Conservation (phyloP, 805 yeast species). For the Millerozyma miso region DNA sequence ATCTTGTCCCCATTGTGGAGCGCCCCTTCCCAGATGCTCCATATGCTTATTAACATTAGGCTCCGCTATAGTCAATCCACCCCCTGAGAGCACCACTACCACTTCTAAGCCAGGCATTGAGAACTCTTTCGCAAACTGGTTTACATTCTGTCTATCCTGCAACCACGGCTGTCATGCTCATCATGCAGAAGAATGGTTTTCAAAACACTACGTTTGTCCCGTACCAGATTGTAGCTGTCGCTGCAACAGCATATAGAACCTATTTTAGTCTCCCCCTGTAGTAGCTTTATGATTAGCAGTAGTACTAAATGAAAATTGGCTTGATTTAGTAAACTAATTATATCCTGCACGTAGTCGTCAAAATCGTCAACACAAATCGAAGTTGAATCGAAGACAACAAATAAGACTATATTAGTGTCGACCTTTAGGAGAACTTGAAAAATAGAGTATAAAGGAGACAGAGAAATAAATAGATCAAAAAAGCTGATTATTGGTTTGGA, state of each 20-base stretch:
- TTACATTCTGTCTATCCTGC: conserved; percentile 85
- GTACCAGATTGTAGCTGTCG: conserved; percentile 89
- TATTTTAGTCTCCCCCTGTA: too few relatives aligned
- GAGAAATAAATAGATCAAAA: too few relatives aligned
- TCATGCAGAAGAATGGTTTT: conserved; percentile 96
- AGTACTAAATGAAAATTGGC: neutral
- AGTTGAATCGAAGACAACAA: neutral
- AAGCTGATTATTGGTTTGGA: too few relatives aligned
- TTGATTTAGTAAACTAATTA: neutral
- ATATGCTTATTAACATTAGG: conserved; percentile 83
- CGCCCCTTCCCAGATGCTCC: conserved; percentile 85
- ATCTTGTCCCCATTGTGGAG: conserved; percentile 80
- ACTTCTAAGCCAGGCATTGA: conserved; percentile 23
- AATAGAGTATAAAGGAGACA: neutral
- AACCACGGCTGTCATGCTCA: conserved; percentile 94
- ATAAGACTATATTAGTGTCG: neutral
- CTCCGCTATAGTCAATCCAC: conserved; percentile 48
- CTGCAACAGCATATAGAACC: conserved; percentile 55
- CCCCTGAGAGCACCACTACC: conserved; percentile 21
- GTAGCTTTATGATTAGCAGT: too few relatives aligned
- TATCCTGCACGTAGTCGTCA: neutral
- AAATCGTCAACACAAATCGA: conserved; percentile 5
- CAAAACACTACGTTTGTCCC: conserved; percentile 82
- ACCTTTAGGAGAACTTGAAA: neutral
- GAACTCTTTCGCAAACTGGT: conserved; percentile 68